Conservation (phyloP, 352 stramenopile species). For the Phytophthora vignae region DNA sequence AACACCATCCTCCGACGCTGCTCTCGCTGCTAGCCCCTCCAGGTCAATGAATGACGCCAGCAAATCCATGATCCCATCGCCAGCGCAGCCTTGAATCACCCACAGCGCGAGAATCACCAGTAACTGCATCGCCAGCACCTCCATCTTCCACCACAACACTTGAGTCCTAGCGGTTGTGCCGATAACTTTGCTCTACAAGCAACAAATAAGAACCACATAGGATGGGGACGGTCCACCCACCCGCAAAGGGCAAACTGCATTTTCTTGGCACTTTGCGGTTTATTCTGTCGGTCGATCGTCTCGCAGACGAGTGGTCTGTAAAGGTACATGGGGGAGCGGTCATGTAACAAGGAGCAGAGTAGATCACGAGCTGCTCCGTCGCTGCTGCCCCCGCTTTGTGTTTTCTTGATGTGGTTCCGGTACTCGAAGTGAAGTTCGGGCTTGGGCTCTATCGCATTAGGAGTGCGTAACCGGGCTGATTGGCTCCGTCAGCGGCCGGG, state of each 20-base stretch:
- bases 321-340: constrained; percentile 31
- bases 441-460: constrained; percentile 14
- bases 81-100: constrained; percentile 7
- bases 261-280: constrained; percentile 16
- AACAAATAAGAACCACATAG: constrained; percentile 43
- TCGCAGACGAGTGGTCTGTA: constrained; percentile 28
- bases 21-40: constrained; percentile 35
- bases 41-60: constrained; percentile 51
- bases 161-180: not conserved
- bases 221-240: constrained; percentile 19
- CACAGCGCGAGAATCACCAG: constrained; percentile 16
- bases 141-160: constrained; percentile 1
- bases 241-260: constrained; percentile 11
- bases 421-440: constrained; percentile 1
- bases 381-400: not conserved
- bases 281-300: constrained; percentile 20
- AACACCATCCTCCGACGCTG: constrained; percentile 12
- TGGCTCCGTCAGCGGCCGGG: constrained; percentile 59
- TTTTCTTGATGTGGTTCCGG: not conserved
- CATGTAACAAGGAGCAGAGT: constrained; percentile 13
- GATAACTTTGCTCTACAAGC: not conserved
- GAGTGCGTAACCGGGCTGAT: constrained; percentile 56
- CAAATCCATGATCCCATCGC: constrained; percentile 46
- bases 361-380: constrained; percentile 5
- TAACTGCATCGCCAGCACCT: constrained; percentile 1